Evolutionary conservation across 2,329 filamentous ascomycete species (phyloP), one percentile per base, ranked within the genome.

Genomic region (Trichophyton equinum): DNA sequence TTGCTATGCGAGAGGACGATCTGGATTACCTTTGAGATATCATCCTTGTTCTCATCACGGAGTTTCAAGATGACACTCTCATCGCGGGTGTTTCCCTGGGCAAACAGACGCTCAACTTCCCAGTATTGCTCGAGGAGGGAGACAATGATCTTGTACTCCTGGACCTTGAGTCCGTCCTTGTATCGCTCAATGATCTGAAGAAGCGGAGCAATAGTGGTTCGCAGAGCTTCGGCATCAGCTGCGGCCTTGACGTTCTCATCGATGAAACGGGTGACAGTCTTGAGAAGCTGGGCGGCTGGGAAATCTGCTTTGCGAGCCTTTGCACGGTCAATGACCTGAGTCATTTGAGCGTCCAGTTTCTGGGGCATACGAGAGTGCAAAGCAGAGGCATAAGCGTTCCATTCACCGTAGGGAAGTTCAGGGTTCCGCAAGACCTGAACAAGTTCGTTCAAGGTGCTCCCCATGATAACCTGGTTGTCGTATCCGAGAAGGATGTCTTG

Each of bases 391-490:
- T 97, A 91, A 4, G 92, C 88, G 65, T 88, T 91, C 89, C 92
- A 99, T 75, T 99, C 91, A 73, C 92, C 91, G 72, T 94, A 99
- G 1, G 94, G 94, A 64, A 99, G 82, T 69, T 96, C 91, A 1
- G 88, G 85, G 70, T 96, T 84, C 47, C 92, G 86, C 22, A 99
- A 83, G 9, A 99, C 91, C 63, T 90, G 84, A n/a, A 96, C 85
- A 42, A 97, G 80, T 71, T 94, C 89, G 75, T 89, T 90, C 22
- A 99, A 80, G 1, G 91, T 94, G 62, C 84, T 76, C 58, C 84
- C 82, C 92, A 99, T 96, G 75, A 97, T 91, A 67, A 96, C 87
- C 67, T 95, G 92, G 81, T 99, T 99, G 77, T 99, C 94, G 71
- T 90, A 99, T 62, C 94, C 94, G 68, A 86, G 81, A 15, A 99